phyloP scores from a whole-genome alignment of 805 yeast genomes.

The Kurtzmaniella cleridarum region DNA sequence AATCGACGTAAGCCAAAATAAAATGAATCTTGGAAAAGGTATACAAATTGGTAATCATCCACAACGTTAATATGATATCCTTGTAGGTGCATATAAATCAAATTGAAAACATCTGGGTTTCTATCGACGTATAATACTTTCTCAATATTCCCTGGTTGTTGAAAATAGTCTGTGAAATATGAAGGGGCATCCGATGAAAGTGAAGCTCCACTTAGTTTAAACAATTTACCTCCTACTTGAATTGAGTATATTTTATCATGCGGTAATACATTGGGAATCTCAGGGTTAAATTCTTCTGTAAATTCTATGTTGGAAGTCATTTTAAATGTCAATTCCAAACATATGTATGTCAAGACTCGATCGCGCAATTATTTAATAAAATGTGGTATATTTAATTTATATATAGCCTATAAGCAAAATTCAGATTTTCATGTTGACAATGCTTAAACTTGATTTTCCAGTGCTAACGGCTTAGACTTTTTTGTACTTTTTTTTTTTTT shows the following conservation, averaged over 20 bases:
- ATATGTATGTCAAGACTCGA: no score
- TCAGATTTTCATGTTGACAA: no score
- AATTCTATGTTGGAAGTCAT: slow-evolving; percentile 1
- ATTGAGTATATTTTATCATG: slow-evolving; percentile 64
- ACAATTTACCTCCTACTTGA: slow-evolving; percentile 62
- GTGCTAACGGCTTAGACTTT: no score
- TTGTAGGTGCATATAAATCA: slow-evolving; percentile 67
- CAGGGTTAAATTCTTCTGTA: slow-evolving; percentile 30
- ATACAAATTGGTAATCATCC: slow-evolving; percentile 55
- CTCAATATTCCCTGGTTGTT: slow-evolving; percentile 29
- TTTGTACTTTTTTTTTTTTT: no score
- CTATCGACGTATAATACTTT: slow-evolving; percentile 64
- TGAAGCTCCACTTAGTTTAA: slow-evolving; percentile 76
- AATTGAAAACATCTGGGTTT: slow-evolving; percentile 61
- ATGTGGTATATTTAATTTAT: no score
- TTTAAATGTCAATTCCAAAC: no score
- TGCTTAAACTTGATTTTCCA: no score
- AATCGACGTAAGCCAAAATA: slow-evolving; percentile 65
- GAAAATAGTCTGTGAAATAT: slow-evolving; percentile 73
- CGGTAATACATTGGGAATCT: slow-evolving; percentile 53
- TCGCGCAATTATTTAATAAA: no score
- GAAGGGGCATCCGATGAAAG: slow-evolving; percentile 84
- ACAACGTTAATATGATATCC: slow-evolving; percentile 68
- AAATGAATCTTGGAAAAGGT: slow-evolving; percentile 62
- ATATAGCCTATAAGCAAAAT: no score